Evolutionary conservation across 2,329 filamentous ascomycete genomes (phyloP).

Genomic region (Allantophomopsis cytisporea): DNA sequence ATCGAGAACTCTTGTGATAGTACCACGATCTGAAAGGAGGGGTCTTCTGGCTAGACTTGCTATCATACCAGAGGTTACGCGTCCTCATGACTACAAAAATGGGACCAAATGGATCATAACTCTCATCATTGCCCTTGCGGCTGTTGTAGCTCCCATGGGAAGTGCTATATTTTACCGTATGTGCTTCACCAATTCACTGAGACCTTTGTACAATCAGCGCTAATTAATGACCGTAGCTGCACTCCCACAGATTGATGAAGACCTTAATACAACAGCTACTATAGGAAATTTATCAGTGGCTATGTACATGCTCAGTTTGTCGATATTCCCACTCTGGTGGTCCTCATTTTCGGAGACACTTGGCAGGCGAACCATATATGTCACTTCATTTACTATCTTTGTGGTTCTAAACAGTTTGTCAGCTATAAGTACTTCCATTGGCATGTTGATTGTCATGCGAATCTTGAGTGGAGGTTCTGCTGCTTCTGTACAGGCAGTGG

Average conservation of each 20-base stretch:
- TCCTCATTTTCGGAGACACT: constrained; percentile 63
- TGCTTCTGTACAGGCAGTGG: constrained; percentile 70
- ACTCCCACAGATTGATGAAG: constrained; percentile 45
- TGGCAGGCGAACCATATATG: constrained; percentile 66
- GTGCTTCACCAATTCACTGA: constrained; percentile 16
- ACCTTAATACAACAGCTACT: constrained; percentile 48
- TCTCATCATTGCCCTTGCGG: constrained; percentile 62
- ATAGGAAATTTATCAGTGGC: constrained; percentile 65
- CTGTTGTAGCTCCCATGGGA: constrained; percentile 67
- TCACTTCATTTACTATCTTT: constrained; percentile 62
- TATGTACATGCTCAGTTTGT: constrained; percentile 72
- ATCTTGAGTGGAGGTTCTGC: constrained; percentile 63
- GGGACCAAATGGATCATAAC: constrained; percentile 80
- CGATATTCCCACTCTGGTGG: constrained; percentile 74
- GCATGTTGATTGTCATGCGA: constrained; percentile 67
- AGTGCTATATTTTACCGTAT: constrained; percentile 73
- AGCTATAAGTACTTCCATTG: constrained; percentile 55
- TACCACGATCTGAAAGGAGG: constrained; percentile 40
- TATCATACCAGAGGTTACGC: constrained; percentile 65
- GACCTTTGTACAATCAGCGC: neutral
- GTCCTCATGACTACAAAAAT: constrained; percentile 59
- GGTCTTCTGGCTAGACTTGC: constrained; percentile 61
- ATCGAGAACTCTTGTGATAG: constrained; percentile 22
- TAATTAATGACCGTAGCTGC: constrained; percentile 35
- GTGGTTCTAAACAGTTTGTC: constrained; percentile 56